Conservation (phyloP, 2,329 filamentous ascomycete species). For the Bipolaris bicolor region DNA sequence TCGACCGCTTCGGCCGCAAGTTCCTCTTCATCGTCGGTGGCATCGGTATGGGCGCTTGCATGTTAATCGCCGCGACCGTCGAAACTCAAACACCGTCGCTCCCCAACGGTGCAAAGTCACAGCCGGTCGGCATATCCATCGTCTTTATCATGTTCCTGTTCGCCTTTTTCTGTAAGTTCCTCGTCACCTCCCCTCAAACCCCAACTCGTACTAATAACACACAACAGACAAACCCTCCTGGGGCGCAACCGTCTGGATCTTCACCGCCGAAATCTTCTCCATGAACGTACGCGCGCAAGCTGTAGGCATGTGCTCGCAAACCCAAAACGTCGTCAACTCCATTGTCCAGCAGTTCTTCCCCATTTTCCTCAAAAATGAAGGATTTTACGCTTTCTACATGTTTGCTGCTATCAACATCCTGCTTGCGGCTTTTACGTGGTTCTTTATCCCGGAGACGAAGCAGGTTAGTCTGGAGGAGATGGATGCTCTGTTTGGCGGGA, state of each 20-base stretch:
- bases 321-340: constrained; percentile 66
- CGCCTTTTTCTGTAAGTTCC: constrained; percentile 63
- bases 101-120: constrained; percentile 59
- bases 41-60: constrained; percentile 71
- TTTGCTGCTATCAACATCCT: constrained; percentile 57
- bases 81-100: constrained; percentile 63
- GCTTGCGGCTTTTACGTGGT: constrained; percentile 51
- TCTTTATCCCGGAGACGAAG: constrained; percentile 53
- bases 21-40: constrained; percentile 73
- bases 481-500: constrained; percentile 62
- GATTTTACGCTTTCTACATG: constrained; percentile 64
- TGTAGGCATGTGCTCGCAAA: constrained; percentile 68
- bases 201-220: constrained; percentile 28
- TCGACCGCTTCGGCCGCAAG: constrained; percentile 73
- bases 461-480: constrained; percentile 62
- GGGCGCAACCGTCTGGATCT: constrained; percentile 74
- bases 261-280: constrained; percentile 71
- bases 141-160: constrained; percentile 72
- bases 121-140: constrained; percentile 69
- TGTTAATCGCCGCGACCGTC: constrained; percentile 68
- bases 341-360: constrained; percentile 76
- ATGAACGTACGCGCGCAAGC: constrained; percentile 76
- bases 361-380: constrained; percentile 65
- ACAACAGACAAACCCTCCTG: constrained; percentile 68
- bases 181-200: background rate